Conservation (phyloP, 2,329 filamentous ascomycete species). For the Botrytis porri region DNA sequence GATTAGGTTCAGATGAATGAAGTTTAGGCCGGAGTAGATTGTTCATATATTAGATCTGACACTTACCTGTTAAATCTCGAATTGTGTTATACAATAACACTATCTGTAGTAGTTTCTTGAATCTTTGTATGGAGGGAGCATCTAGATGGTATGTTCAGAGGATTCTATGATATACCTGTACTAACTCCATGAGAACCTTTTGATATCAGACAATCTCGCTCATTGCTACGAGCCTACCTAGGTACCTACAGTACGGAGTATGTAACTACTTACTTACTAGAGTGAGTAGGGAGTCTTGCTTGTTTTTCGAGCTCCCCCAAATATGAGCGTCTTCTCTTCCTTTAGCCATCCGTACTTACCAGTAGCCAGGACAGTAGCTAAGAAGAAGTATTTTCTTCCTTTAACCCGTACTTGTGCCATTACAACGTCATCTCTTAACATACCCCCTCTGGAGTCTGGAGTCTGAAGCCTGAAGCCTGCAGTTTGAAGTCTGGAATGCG, state of each 20-base stretch:
- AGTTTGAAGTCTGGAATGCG: neutral
- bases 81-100: neutral
- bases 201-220: neutral
- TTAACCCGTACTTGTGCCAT: neutral
- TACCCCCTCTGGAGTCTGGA: neutral
- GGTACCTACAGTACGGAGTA: too few species aligned
- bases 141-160: neutral
- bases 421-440: neutral
- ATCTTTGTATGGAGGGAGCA: neutral
- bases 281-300: neutral
- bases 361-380: neutral
- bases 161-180: neutral
- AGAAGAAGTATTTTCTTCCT: neutral
- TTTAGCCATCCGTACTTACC: neutral
- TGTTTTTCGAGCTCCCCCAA: neutral
- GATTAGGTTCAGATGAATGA: neutral
- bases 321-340: neutral
- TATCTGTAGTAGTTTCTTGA: neutral
- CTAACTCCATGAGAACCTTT: neutral
- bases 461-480: neutral
- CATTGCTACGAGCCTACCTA: neutral
- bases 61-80: neutral
- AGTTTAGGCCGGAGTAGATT: neutral
- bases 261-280: neutral
- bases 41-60: neutral